Evolutionary conservation across 371 early-diverging fungal species (phyloP), one percentile per base, ranked within the genome.

Genomic region (Rhizopus sp.): DNA sequence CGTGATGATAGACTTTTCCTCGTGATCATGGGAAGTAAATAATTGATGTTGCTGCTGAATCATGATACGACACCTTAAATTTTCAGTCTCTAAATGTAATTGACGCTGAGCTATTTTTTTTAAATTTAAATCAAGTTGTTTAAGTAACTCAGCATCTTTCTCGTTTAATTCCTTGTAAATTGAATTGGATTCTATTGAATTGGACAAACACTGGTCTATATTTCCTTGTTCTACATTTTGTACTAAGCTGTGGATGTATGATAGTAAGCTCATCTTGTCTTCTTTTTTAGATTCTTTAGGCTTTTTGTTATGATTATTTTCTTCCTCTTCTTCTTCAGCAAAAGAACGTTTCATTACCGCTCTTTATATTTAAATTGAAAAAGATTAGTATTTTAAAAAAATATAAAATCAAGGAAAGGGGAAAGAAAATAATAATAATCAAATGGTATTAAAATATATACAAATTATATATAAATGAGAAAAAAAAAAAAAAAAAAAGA

Each of bases 341-440:
- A 53, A 61, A 47, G 69, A 69, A 59, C 69, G 69, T 64, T 69
- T 69, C 69, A 69, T 69, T 52, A 69, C 69, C 69, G 41, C 41
- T 41, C 41, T 41, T n/a, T n/a, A 23, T 23, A 23, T 23, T 23
- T 23, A 23, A 23, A 23, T 1, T 23, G 23, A 23, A 23, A 23
- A 23, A 23, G 23, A 23, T 23, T 23, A 23, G 23, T 23, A 23
- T 23, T 23, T 23, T 23, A 23, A 23, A 23, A 23, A 23, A 23
- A 23, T 23, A 23, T 23, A 23, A 23, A 23, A 23, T 23, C 23
- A 23, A 23, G 23, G 23, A 23, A 23, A 23, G 23, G 23, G 2
- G 23, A 23, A 2, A 23, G 23, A 23, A 23, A 23, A 23, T 23
- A 15, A 41, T 41, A 41, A 41, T 41, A 3, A 41, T 41, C 1